Conservation (phyloP, 495 filamentous ascomycete species). For the Delitschia confertaspora region DNA sequence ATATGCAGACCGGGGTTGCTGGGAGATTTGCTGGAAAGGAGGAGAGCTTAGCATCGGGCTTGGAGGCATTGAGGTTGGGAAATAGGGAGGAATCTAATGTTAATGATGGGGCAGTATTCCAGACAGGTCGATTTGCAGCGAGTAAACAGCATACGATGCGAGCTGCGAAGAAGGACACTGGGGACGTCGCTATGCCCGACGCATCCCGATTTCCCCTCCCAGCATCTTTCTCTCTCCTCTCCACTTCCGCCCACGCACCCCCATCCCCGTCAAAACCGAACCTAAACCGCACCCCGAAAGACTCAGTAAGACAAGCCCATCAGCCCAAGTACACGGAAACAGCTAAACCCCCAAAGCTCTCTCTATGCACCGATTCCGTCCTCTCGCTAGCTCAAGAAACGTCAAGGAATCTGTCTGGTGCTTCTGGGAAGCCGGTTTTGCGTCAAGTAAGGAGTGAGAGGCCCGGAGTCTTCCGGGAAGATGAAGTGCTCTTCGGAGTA, state of each 20-base stretch:
- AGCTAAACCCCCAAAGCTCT: no score
- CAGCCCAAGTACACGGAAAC: no score
- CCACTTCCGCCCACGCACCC: neutral
- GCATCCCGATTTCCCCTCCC: neutral
- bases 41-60: neutral
- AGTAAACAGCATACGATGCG: neutral
- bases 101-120: neutral
- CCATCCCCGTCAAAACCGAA: neutral
- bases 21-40: neutral
- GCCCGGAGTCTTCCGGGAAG: constrained; percentile 32
- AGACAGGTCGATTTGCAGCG: neutral
- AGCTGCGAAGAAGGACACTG: neutral
- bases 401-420: no score
- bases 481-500: constrained; percentile 36
- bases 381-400: no score
- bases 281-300: neutral
- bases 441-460: constrained; percentile 31
- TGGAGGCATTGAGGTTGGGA: neutral
- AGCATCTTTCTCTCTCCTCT: neutral
- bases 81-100: no score
- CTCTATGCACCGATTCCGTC: no score
- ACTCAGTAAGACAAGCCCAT: neutral
- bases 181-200: neutral
- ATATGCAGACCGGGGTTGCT: neutral
- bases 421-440: neutral